A percentile compares a stretch with the other conserved stretches of the same genome.
Conservation (phyloP, 768 basidiomycete genomes). For the Phanerochaete carnosa region DNA sequence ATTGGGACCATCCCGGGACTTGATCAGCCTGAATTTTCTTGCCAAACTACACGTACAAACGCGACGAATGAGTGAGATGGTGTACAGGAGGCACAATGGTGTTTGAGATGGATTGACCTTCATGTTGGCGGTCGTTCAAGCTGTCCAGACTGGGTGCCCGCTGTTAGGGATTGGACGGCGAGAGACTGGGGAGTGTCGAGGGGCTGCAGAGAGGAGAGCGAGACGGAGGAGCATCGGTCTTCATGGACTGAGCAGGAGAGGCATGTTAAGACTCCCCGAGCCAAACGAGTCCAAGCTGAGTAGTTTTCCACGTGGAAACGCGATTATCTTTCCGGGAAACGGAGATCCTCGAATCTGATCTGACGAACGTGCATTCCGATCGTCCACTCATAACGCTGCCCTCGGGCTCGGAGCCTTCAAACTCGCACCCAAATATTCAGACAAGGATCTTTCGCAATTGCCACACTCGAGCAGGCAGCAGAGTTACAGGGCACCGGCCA, state of each 20-base stretch:
- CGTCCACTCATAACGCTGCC: not conserved
- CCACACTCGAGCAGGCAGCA: constrained; percentile 71
- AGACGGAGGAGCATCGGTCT: constrained; percentile 1
- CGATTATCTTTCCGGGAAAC: constrained; percentile 3
- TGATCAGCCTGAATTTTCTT: constrained; percentile 96
- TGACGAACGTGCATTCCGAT: constrained; percentile 11
- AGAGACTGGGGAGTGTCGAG: not conserved
- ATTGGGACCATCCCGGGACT: constrained; percentile 93
- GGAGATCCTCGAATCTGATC: constrained; percentile 12
- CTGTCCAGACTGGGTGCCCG: not conserved
- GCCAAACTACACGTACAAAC: constrained; percentile 67
- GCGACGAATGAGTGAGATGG: constrained; percentile 11
- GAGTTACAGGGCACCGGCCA: constrained; percentile 84
- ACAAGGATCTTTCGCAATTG: constrained; percentile 85
- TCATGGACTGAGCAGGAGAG: constrained; percentile 16
- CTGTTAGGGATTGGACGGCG: constrained; percentile 1
- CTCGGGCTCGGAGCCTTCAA: not conserved
- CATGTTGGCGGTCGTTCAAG: constrained; percentile 20
- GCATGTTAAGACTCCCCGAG: constrained; percentile 9
- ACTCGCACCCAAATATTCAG: constrained; percentile 30
- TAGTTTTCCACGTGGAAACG: constrained; percentile 9
- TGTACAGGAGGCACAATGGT: constrained; percentile 7
- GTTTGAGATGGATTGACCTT: constrained; percentile 22
- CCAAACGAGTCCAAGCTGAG: constrained; percentile 2
- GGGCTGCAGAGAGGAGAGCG: not conserved